Percentiles rank a stretch among this genome's conserved stretches.
These are phyloP conservation scores for Meyerozyma sp. DNA, from an alignment of 1,139 yeast species.

Conservation along the genomic window DNA sequence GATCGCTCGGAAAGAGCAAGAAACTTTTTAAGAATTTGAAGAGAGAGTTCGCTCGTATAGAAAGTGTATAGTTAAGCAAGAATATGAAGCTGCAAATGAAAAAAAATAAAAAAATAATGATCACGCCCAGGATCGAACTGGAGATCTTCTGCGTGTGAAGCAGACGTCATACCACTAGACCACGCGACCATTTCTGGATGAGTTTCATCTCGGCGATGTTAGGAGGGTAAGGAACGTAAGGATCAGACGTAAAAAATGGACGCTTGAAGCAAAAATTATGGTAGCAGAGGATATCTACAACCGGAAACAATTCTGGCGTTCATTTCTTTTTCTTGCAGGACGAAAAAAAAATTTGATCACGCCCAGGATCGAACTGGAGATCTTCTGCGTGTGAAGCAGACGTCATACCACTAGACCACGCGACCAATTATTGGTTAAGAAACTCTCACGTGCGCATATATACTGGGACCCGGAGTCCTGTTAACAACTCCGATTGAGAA, in stretches of 20 bases:
- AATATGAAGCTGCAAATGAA: background rate
- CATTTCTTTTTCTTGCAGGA: too few relatives aligned
- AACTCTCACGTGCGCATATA: background rate
- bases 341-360: constrained; percentile 7
- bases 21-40: constrained; percentile 36
- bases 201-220: background rate
- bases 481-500: background rate
- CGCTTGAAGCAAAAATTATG: background rate
- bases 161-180: constrained; percentile 2
- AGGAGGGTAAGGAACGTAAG: background rate
- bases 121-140: constrained; percentile 2
- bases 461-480: background rate
- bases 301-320: too few relatives aligned
- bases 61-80: background rate
- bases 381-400: constrained; percentile 16
- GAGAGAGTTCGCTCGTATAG: constrained; percentile 13
- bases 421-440: constrained; percentile 6
- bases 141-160: constrained; percentile 2
- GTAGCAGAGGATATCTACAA: background rate
- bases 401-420: constrained; percentile 16
- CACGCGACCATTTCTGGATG: constrained; percentile 1
- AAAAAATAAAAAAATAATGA: background rate
- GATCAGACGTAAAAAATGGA: too few relatives aligned
- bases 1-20: constrained; percentile 24
- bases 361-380: constrained; percentile 18